These are phyloP conservation scores for Petunia axillaris DNA, from an alignment of 257 asterid species.

Conservation along the genomic window DNA sequence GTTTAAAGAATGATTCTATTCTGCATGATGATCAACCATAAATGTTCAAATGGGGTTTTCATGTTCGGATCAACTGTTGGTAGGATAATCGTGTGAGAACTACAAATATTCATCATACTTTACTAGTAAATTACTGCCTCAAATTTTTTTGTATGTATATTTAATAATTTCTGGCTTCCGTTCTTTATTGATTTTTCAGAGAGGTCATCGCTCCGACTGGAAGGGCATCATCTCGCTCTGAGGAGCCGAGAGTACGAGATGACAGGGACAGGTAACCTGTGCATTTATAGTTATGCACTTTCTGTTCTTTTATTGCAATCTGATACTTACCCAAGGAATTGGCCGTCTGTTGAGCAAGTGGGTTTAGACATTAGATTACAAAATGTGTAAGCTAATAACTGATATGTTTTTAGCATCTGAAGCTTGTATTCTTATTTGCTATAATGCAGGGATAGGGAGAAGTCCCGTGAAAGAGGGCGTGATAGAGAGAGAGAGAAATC, in stretches of 20 bases:
- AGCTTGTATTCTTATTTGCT: neutral
- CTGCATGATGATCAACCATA: neutral
- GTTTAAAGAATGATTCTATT: neutral
- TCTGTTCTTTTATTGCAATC: neutral
- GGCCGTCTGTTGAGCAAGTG: neutral
- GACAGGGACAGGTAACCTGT: conserved; percentile 69
- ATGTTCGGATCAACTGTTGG: neutral
- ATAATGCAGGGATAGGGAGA: conserved; percentile 71
- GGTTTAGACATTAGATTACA: neutral
- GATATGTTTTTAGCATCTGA: neutral
- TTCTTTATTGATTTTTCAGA: conserved; percentile 43
- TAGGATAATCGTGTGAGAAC: neutral
- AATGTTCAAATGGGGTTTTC: neutral
- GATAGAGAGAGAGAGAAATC: conserved; percentile 73
- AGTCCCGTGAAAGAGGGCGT: conserved; percentile 79
- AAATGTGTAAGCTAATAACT: neutral
- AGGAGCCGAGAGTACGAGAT: conserved; percentile 82
- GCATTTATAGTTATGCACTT: neutral
- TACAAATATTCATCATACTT: neutral
- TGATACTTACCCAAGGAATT: neutral
- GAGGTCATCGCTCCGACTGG: conserved; percentile 73
- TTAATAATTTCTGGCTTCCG: neutral
- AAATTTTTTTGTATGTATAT: neutral
- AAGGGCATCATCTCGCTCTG: conserved; percentile 74
- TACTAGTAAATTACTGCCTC: neutral